Percentiles rank a stretch among this genome's conserved stretches.
Conservation (phyloP, 805 yeast species). For the Debaryomyces castellii region DNA sequence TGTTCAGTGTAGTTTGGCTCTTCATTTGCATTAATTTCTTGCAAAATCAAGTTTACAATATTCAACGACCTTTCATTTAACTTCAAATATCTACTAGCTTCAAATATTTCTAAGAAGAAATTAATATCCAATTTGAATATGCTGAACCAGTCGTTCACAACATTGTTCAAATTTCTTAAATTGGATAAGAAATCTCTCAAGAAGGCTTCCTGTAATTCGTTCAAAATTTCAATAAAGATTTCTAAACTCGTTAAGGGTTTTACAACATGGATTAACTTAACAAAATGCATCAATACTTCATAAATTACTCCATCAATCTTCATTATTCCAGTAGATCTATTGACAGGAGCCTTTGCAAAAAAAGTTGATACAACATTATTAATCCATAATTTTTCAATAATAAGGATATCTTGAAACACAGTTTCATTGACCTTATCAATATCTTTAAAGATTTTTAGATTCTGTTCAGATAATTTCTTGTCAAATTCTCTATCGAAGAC, state of each 20-base stretch:
- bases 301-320: slow-evolving; percentile 40
- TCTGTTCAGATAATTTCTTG: slow-evolving; percentile 35
- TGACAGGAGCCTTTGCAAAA: slow-evolving; percentile 14
- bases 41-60: slow-evolving; percentile 29
- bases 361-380: slow-evolving; percentile 26
- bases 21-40: slow-evolving; percentile 25
- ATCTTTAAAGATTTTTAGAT: slow-evolving; percentile 39
- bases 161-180: slow-evolving; percentile 18
- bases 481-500: slow-evolving; percentile 35
- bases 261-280: slow-evolving; percentile 36
- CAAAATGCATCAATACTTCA: slow-evolving; percentile 40
- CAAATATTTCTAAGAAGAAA: slow-evolving; percentile 40
- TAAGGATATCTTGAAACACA: slow-evolving; percentile 39
- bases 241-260: slow-evolving; percentile 40
- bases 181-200: slow-evolving; percentile 32
- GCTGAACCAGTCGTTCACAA: slow-evolving; percentile 14
- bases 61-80: slow-evolving; percentile 35
- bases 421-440: slow-evolving; percentile 40
- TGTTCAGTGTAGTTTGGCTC: slow-evolving; percentile 17
- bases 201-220: slow-evolving; percentile 37
- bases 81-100: slow-evolving; percentile 29
- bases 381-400: slow-evolving; percentile 34
- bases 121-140: slow-evolving; percentile 37
- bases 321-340: slow-evolving; percentile 7
- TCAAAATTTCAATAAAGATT: slow-evolving; percentile 34